Conservation (phyloP, 140 eudicot species). For the Artemisia princeps region DNA sequence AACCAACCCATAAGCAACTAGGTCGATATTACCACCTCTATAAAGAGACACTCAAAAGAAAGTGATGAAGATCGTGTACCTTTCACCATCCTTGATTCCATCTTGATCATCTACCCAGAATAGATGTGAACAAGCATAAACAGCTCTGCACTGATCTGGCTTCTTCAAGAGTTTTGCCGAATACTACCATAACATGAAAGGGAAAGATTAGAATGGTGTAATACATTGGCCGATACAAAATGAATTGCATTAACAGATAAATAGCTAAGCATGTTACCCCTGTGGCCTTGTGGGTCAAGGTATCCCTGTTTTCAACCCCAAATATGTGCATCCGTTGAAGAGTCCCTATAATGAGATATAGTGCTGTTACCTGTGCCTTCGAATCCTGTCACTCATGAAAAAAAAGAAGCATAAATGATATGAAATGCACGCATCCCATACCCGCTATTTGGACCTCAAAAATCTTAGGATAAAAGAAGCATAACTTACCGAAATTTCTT, state of each 20-base stretch:
- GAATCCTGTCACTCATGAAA: conserved; percentile 58
- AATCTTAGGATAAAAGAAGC: not conserved
- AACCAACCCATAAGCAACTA: not conserved
- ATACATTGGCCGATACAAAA: not conserved
- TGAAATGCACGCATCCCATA: conserved; percentile 3
- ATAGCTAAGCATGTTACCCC: conserved; percentile 55
- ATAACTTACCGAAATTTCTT: conserved; percentile 73
- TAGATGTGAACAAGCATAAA: conserved; percentile 95
- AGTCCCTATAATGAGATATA: conserved; percentile 85
- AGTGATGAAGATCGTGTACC: conserved; percentile 37
- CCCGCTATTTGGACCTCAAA: not conserved
- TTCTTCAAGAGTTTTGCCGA: conserved; percentile 99
- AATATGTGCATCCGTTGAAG: conserved; percentile 90
- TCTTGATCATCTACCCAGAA: conserved; percentile 95
- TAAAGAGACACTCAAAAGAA: conserved; percentile 6
- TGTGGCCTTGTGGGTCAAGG: conserved; percentile 95
- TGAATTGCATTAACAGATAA: conserved; percentile 1
- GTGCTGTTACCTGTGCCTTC: conserved; percentile 84
- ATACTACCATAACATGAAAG: conserved; percentile 40
- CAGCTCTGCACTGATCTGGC: conserved; percentile 98
- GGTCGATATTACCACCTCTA: not conserved
- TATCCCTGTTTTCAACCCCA: conserved; percentile 95
- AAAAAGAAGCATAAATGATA: conserved; percentile 10
- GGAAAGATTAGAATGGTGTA: not conserved
- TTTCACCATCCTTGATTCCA: conserved; percentile 90